Evolutionary conservation across 768 basidiomycete species (phyloP).

Genomic region (Grammothele lineata): DNA sequence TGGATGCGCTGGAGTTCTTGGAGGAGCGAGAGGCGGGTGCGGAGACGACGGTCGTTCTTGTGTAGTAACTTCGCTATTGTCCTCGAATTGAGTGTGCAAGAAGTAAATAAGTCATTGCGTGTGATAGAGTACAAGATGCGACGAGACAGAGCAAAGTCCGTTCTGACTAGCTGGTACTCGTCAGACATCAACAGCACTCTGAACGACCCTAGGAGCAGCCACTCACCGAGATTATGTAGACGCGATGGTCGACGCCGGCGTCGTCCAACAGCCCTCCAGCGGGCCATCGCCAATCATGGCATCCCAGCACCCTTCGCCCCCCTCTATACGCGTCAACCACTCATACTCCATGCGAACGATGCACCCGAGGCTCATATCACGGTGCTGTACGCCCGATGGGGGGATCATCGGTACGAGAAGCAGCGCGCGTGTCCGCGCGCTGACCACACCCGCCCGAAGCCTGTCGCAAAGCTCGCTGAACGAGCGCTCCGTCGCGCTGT

Average conservation of each 20-base stretch:
- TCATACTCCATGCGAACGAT: neutral
- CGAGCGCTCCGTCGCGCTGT: neutral
- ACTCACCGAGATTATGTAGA: no score
- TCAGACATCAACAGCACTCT: no score
- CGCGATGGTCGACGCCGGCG: no score
- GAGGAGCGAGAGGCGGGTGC: slow-evolving; percentile 27
- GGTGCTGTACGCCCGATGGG: neutral
- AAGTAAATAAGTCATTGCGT: no score
- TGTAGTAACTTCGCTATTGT: no score
- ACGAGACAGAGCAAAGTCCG: no score
- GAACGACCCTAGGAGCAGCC: no score
- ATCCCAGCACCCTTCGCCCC: neutral
- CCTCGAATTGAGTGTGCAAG: no score
- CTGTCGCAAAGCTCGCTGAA: slow-evolving; percentile 7
- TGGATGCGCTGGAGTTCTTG: slow-evolving; percentile 25
- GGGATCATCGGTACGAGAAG: slow-evolving; percentile 4
- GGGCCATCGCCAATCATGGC: neutral
- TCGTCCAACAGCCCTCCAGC: neutral
- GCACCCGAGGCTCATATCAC: slow-evolving; percentile 6
- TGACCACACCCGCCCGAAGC: slow-evolving; percentile 2
- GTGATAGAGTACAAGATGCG: no score
- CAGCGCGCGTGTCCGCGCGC: slow-evolving; percentile 7
- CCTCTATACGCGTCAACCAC: neutral
- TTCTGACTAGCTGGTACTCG: no score
- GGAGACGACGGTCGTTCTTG: slow-evolving; percentile 28